Percentiles rank a stretch among this genome's conserved stretches.
phyloP scores from a whole-genome alignment of 257 asterid species.

The Rauvolfia tetraphylla region DNA sequence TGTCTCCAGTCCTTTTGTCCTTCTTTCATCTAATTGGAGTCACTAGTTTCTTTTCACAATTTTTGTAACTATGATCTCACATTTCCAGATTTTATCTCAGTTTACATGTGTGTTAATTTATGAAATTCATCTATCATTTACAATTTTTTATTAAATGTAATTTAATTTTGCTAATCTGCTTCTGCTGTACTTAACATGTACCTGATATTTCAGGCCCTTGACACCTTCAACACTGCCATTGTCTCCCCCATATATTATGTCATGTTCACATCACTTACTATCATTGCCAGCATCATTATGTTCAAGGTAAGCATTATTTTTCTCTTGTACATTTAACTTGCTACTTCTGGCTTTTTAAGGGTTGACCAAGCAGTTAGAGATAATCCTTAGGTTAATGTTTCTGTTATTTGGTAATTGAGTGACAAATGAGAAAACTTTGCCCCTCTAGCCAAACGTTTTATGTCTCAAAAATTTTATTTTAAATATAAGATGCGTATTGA shows the following conservation, averaged over 20 bases:
- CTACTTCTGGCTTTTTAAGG: neutral
- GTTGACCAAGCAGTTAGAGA: neutral
- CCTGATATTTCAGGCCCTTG: conserved; percentile 70
- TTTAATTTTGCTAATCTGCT: neutral
- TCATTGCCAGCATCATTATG: conserved; percentile 82
- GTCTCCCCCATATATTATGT: conserved; percentile 94
- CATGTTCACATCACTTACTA: conserved; percentile 77
- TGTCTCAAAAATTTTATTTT: neutral
- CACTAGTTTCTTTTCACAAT: neutral
- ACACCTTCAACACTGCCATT: conserved; percentile 89
- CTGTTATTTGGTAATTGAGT: neutral
- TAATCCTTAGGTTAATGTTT: neutral
- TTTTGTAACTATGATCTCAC: neutral
- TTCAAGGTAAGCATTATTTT: conserved; percentile 49
- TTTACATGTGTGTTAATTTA: neutral
- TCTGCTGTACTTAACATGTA: conserved; percentile 10
- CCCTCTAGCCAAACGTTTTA: neutral
- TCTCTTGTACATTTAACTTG: neutral
- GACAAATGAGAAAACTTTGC: neutral
- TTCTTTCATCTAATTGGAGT: conserved; percentile 1
- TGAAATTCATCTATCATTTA: neutral
- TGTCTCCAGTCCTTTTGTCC: neutral
- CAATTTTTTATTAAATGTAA: neutral
- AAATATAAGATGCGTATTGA: neutral
- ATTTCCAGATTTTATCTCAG: neutral